A percentile compares a stretch with the other conserved stretches of the same genome.
Evolutionary conservation across 2,329 filamentous ascomycete species (phyloP).

Genomic region (Aspergillus fructus): DNA sequence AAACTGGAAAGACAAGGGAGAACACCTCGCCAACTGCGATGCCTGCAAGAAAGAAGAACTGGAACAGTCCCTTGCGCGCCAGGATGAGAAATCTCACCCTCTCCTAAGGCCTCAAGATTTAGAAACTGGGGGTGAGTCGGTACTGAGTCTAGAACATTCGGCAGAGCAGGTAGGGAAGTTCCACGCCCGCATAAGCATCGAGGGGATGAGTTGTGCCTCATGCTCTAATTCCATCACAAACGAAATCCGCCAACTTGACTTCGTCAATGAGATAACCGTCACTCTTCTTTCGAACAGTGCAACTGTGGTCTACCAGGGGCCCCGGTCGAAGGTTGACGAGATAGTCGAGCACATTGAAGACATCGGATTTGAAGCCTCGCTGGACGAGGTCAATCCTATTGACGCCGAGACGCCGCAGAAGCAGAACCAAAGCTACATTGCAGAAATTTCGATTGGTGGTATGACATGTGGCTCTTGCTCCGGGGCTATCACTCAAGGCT

Average conservation of each 20-base stretch:
- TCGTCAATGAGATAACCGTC: conserved; percentile 59
- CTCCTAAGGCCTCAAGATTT: neutral
- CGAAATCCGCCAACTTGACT: conserved; percentile 58
- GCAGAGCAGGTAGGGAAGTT: conserved; percentile 17
- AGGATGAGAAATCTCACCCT: conserved; percentile 3
- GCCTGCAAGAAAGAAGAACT: conserved; percentile 46
- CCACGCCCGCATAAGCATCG: conserved; percentile 51
- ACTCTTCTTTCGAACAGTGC: conserved; percentile 69
- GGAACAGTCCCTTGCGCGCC: conserved; percentile 17
- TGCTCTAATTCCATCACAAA: conserved; percentile 65
- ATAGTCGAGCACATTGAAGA: conserved; percentile 51
- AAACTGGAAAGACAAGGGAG: conserved; percentile 30
- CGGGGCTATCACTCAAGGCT: conserved; percentile 47
- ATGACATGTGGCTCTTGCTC: conserved; percentile 61
- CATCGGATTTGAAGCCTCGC: conserved; percentile 48
- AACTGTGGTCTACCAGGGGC: conserved; percentile 56
- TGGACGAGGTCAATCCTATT: conserved; percentile 36
- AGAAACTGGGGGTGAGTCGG: neutral
- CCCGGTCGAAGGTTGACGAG: conserved; percentile 45
- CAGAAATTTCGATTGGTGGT: conserved; percentile 53
- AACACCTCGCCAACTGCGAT: conserved; percentile 52
- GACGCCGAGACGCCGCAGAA: conserved; percentile 2
- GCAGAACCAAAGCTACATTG: conserved; percentile 30
- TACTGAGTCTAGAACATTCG: conserved; percentile 1
- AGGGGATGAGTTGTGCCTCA: conserved; percentile 72